Evolutionary conservation across 768 basidiomycete genomes (phyloP).

Genomic region (Russula vinacea): DNA sequence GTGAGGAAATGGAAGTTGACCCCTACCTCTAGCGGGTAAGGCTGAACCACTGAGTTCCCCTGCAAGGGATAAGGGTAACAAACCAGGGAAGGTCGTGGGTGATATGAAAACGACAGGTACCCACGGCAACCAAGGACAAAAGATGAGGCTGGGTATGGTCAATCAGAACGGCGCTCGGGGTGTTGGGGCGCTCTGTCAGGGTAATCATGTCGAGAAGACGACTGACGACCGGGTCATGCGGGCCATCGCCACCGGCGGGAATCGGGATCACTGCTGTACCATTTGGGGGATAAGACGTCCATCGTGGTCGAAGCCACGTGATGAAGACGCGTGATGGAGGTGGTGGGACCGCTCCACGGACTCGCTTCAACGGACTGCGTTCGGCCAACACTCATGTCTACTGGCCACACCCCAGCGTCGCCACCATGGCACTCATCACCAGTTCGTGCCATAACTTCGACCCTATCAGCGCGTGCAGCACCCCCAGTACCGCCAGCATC

Average conservation of each 20-base stretch:
- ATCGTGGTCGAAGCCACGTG: not conserved
- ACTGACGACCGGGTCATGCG: slow-evolving; percentile 44
- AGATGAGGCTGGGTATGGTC: slow-evolving; percentile 47
- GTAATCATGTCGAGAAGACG: slow-evolving; percentile 74
- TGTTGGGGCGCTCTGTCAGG: slow-evolving; percentile 54
- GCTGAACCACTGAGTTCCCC: slow-evolving; percentile 71
- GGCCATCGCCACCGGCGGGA: slow-evolving; percentile 27
- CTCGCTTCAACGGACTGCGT: too few relatives aligned
- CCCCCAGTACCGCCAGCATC: slow-evolving; percentile 56
- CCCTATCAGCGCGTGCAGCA: slow-evolving; percentile 45
- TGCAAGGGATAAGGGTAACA: slow-evolving; percentile 42
- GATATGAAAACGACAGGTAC: slow-evolving; percentile 14
- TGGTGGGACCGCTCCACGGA: too few relatives aligned
- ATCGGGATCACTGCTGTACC: not conserved
- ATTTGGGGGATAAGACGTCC: not conserved
- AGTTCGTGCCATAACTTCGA: slow-evolving; percentile 44
- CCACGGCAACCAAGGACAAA: slow-evolving; percentile 60
- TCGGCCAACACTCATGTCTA: not conserved
- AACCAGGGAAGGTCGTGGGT: not conserved
- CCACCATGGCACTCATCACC: slow-evolving; percentile 35
- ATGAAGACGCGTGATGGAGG: not conserved
- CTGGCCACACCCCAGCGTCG: slow-evolving; percentile 8
- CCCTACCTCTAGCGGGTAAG: slow-evolving; percentile 62
- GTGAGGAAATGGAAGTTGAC: slow-evolving; percentile 60
- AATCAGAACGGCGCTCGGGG: slow-evolving; percentile 45